Conservation (phyloP, 2,329 filamentous ascomycete genomes). For the Scytalidium sp. region DNA sequence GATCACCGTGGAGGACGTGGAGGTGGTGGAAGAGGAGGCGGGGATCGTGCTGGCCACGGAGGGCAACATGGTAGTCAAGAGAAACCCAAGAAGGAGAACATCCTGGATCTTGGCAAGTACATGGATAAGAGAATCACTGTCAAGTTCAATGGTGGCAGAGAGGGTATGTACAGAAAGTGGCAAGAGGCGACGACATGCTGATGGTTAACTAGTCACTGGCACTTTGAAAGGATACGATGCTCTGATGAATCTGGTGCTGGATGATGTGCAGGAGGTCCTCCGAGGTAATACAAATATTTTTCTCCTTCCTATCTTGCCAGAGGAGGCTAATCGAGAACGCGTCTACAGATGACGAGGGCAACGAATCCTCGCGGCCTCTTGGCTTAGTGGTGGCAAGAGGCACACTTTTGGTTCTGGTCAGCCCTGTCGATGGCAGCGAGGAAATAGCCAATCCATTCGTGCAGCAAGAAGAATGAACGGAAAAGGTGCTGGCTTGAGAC, state of each 20-base stretch:
- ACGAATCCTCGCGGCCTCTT: constrained; percentile 66
- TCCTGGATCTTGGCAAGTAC: constrained; percentile 91
- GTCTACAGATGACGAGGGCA: constrained; percentile 81
- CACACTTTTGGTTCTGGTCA: constrained; percentile 88
- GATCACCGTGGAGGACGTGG: constrained; percentile 30
- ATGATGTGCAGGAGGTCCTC: constrained; percentile 88
- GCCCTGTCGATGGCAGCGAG: constrained; percentile 90
- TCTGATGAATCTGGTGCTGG: constrained; percentile 95
- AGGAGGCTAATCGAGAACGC: neutral
- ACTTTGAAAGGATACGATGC: constrained; percentile 94
- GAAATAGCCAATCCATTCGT: constrained; percentile 93
- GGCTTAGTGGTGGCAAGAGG: constrained; percentile 84
- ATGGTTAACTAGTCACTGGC: constrained; percentile 64
- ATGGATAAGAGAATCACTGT: constrained; percentile 95
- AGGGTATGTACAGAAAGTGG: constrained; percentile 60
- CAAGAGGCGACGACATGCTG: neutral
- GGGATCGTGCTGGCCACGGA: constrained; percentile 43
- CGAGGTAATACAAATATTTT: constrained; percentile 58
- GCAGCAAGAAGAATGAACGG: constrained; percentile 59
- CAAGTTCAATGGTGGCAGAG: constrained; percentile 93
- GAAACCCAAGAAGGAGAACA: constrained; percentile 97
- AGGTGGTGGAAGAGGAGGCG: constrained; percentile 43
- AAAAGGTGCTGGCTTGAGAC: neutral
- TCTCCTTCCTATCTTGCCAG: neutral
- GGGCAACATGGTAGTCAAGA: constrained; percentile 52